phyloP scores from a whole-genome alignment of 192 early-diverging fungal species.

The Mortierella hygrophila region DNA sequence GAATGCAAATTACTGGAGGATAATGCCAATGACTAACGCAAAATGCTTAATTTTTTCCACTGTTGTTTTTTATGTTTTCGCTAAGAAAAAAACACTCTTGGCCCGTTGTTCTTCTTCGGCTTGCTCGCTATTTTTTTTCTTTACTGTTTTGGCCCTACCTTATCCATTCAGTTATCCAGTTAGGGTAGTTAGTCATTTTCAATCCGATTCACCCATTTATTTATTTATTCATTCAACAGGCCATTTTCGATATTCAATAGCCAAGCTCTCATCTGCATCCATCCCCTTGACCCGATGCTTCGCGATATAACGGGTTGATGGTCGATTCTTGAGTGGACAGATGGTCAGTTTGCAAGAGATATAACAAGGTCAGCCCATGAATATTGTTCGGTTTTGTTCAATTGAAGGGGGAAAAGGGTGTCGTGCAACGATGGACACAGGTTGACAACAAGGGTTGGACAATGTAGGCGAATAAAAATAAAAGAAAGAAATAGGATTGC shows the following conservation, averaged over 20 bases:
- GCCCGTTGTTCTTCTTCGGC: neutral
- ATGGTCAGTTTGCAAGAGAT: no score
- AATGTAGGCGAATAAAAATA: neutral
- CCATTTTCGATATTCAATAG: neutral
- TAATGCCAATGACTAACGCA: conserved; percentile 10
- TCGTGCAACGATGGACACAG: no score
- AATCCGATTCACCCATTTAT: conserved; percentile 1
- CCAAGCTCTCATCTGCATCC: neutral
- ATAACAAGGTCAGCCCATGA: no score
- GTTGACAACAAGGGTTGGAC: neutral
- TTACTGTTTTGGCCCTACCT: neutral
- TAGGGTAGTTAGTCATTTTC: neutral
- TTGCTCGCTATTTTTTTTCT: neutral
- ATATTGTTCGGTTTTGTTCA: no score
- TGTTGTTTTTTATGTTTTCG: neutral
- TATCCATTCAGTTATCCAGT: neutral
- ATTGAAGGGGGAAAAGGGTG: no score
- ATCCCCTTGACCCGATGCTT: neutral
- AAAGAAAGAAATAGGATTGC: neutral
- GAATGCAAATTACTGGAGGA: neutral
- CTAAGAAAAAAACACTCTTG: neutral
- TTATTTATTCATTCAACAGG: neutral
- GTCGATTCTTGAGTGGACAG: no score
- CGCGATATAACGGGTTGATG: neutral
- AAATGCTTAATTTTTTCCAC: conserved; percentile 7